These are phyloP conservation scores for Sclerotinia sclerotiorum DNA, from an alignment of 2,329 filamentous ascomycete genomes.

Conservation along the genomic window DNA sequence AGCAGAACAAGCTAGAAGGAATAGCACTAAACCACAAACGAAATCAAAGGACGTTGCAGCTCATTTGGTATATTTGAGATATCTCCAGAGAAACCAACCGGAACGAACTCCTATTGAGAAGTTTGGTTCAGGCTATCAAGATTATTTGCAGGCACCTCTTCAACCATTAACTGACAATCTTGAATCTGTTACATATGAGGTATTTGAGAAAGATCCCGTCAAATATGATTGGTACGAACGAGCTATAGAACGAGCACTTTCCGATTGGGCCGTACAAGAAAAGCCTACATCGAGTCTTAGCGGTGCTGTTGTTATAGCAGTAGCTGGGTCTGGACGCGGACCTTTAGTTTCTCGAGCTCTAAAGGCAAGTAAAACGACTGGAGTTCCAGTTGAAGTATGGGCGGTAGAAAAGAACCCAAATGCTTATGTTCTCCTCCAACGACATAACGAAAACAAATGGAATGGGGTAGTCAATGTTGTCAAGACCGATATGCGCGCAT, in stretches of 20 bases:
- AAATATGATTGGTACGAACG: conserved; percentile 96
- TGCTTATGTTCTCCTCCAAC: conserved; percentile 87
- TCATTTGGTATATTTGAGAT: conserved; percentile 78
- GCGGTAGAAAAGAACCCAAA: conserved; percentile 98
- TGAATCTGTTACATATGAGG: conserved; percentile 95
- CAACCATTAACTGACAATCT: conserved; percentile 95
- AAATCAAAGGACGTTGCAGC: conserved; percentile 57
- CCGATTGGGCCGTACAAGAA: conserved; percentile 70
- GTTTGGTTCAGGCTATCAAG: conserved; percentile 78
- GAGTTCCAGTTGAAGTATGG: conserved; percentile 81
- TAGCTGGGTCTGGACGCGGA: conserved; percentile 89
- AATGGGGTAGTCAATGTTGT: conserved; percentile 77
- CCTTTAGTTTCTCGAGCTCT: conserved; percentile 87
- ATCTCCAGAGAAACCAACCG: conserved; percentile 80
- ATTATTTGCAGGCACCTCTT: conserved; percentile 91
- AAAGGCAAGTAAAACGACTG: conserved; percentile 72
- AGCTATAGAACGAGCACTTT: conserved; percentile 76
- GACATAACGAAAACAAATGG: conserved; percentile 85
- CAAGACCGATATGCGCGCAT: conserved; percentile 95
- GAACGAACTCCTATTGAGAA: conserved; percentile 61
- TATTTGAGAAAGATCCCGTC: conserved; percentile 96
- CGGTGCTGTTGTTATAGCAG: conserved; percentile 78
- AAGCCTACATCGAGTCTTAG: conserved; percentile 73
- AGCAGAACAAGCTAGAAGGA: conserved; percentile 55
- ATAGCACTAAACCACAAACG: conserved; percentile 43